Conservation (phyloP, 2,329 filamentous ascomycete species). For the Pseudocercospora macadamiae region DNA sequence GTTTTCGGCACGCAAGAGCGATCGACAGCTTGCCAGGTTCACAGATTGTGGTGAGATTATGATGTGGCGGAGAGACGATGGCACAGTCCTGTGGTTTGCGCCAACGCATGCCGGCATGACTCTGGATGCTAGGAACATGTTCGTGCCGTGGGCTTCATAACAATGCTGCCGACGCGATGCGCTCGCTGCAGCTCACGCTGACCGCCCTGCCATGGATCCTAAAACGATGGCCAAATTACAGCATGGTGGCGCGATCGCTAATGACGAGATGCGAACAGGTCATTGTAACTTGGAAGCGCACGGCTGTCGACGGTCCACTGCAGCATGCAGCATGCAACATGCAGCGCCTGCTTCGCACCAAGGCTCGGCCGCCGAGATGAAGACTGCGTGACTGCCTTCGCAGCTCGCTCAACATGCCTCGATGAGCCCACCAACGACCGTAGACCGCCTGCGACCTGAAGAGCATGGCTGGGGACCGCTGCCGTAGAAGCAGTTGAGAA, state of each 20-base stretch:
- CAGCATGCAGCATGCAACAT: neutral
- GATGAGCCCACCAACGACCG: neutral
- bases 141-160: slow-evolving; percentile 15
- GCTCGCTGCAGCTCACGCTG: slow-evolving; percentile 16
- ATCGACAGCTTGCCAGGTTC: slow-evolving; percentile 25
- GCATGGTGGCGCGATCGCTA: slow-evolving; percentile 14
- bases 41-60: slow-evolving; percentile 22
- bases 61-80: slow-evolving; percentile 17
- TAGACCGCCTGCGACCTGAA: neutral
- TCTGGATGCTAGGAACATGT: slow-evolving; percentile 15
- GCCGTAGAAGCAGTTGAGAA: neutral
- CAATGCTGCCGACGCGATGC: slow-evolving; percentile 14
- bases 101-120: slow-evolving; percentile 24
- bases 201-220: slow-evolving; percentile 16
- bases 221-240: slow-evolving; percentile 21
- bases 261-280: slow-evolving; percentile 6
- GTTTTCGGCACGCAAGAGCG: slow-evolving; percentile 23
- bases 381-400: too few relatives aligned
- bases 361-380: neutral
- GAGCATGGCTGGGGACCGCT: slow-evolving; percentile 1
- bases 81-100: slow-evolving; percentile 19
- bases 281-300: neutral
- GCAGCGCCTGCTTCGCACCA: neutral
- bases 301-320: neutral
- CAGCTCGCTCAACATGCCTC: neutral